Evolutionary conservation across 176 grass and related monocot species (phyloP).

Genomic region (Elaeis guineensis): DNA sequence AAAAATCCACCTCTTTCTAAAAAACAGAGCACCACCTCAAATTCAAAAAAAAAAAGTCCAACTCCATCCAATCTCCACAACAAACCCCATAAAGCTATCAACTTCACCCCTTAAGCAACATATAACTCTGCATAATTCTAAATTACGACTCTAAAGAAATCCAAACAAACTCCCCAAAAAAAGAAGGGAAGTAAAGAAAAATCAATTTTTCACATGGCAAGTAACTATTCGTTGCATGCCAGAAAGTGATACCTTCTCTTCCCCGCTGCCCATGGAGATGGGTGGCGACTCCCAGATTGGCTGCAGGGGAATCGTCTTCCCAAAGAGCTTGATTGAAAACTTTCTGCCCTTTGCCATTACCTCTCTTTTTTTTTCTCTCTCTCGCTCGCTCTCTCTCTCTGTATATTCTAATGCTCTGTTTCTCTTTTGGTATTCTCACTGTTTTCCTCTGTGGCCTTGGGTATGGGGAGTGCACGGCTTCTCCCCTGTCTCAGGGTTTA

Average conservation of each 20-base stretch:
- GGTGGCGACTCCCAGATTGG: background rate
- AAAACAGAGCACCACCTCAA: no score
- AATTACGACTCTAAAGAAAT: no score
- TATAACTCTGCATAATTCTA: no score
- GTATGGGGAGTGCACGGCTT: background rate
- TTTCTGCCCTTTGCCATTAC: slow-evolving; percentile 18
- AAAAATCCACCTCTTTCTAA: no score
- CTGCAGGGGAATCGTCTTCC: slow-evolving; percentile 61
- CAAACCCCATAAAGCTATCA: no score
- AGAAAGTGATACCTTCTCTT: slow-evolving; percentile 18
- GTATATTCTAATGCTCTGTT: background rate
- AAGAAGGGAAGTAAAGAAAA: no score
- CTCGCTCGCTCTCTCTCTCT: background rate
- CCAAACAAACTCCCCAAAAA: no score
- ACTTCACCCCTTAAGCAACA: no score
- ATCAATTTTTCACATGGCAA: background rate
- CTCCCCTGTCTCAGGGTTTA: no score
- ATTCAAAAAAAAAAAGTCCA: no score
- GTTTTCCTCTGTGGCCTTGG: background rate
- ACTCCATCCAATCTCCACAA: no score
- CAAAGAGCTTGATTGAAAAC: slow-evolving; percentile 69
- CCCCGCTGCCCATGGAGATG: background rate
- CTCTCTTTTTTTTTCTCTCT: slow-evolving; percentile 6
- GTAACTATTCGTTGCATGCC: background rate
- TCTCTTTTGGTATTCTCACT: background rate